Percentiles rank a stretch among this genome's conserved stretches.
These are phyloP conservation scores for Penicillium psychrosexuale DNA, from an alignment of 2,329 filamentous ascomycete genomes.

Conservation along the genomic window DNA sequence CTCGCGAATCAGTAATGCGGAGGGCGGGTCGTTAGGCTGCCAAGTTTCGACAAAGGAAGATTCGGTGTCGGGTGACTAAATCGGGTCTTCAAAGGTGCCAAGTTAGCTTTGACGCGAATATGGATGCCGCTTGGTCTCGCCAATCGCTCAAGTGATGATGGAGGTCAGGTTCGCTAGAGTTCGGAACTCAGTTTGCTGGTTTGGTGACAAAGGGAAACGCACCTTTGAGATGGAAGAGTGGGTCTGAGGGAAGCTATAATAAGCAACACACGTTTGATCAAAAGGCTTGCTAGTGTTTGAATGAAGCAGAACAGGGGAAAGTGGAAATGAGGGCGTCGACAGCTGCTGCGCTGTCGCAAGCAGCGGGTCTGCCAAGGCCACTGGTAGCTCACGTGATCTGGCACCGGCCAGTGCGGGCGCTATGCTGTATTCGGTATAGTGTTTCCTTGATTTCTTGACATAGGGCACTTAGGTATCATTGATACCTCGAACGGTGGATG, in stretches of 20 bases:
- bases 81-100: background rate
- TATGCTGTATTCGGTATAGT: background rate
- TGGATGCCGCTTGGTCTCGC: background rate
- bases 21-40: slow-evolving; percentile 9
- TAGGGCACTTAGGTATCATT: background rate
- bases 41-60: background rate
- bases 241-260: background rate
- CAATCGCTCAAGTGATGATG: background rate
- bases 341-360: slow-evolving; percentile 31
- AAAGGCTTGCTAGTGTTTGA: slow-evolving; percentile 14
- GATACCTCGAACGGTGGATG: background rate
- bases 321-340: slow-evolving; percentile 17
- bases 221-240: background rate
- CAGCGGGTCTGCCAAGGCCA: slow-evolving; percentile 35
- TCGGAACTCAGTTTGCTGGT: background rate
- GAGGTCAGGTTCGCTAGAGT: background rate
- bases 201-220: background rate
- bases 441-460: background rate
- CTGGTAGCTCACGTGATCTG: background rate
- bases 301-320: slow-evolving; percentile 14
- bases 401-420: background rate
- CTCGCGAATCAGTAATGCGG: background rate
- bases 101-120: background rate
- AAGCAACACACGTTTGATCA: background rate
- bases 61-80: background rate